Conservation (phyloP, 1,139 yeast genomes). For the Yamadazyma triangularis region DNA sequence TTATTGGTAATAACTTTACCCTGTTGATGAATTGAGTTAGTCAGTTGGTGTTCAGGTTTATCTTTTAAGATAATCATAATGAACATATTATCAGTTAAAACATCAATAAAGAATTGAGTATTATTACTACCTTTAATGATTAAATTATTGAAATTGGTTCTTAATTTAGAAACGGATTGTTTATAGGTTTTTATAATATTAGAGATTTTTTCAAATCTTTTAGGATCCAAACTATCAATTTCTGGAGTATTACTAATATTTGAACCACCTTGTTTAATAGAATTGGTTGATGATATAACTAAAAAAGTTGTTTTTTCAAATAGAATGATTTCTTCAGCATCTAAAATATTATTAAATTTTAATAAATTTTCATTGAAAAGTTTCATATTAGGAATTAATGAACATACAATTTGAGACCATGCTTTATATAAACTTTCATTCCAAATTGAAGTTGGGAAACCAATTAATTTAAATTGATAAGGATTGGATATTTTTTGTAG, state of each 20-base stretch:
- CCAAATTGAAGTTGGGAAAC: conserved; percentile 97
- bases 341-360: conserved; percentile 69
- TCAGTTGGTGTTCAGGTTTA: conserved; percentile 20
- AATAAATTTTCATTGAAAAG: conserved; percentile 72
- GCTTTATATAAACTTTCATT: conserved; percentile 95
- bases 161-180: conserved; percentile 83
- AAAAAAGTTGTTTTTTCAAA: conserved; percentile 93
- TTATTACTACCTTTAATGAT: conserved; percentile 72
- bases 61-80: conserved; percentile 65
- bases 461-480: conserved; percentile 73
- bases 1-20: conserved; percentile 28
- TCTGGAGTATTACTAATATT: conserved; percentile 12
- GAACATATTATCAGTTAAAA: conserved; percentile 68
- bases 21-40: too few relatives aligned
- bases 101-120: conserved; percentile 62
- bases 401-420: conserved; percentile 95
- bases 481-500: conserved; percentile 74
- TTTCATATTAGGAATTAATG: conserved; percentile 88
- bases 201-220: conserved; percentile 89
- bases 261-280: conserved; percentile 25
- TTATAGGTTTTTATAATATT: conserved; percentile 92
- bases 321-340: conserved; percentile 85
- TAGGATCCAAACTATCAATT: conserved; percentile 60
- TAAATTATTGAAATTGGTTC: conserved; percentile 77
- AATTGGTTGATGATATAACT: conserved; percentile 73